Percentiles rank a stretch among this genome's conserved stretches.
Conservation (phyloP, 495 filamentous ascomycete species). For the Cercophora scortea region DNA sequence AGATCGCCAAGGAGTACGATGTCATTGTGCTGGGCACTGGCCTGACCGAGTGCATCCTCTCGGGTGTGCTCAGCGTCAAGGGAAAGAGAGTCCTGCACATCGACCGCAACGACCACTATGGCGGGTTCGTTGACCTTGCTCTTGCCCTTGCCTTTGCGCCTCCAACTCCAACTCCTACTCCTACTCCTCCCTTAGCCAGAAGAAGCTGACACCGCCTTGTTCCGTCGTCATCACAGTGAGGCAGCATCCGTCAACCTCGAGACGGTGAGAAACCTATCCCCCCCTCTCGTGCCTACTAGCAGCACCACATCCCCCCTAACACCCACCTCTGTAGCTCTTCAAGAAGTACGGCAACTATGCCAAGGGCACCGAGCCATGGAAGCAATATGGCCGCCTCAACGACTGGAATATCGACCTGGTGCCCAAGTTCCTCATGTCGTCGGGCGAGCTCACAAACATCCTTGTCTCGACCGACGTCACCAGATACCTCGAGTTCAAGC, state of each 20-base stretch:
- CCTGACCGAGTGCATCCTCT: constrained; percentile 96
- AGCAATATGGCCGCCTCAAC: constrained; percentile 90
- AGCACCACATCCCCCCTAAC: neutral
- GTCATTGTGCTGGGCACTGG: constrained; percentile 97
- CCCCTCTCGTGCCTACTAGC: no score
- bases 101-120: constrained; percentile 98
- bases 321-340: constrained; percentile 58
- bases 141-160: no score
- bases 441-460: constrained; percentile 97
- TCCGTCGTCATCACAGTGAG: constrained; percentile 50
- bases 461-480: constrained; percentile 95
- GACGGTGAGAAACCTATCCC: constrained; percentile 46
- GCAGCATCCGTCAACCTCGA: constrained; percentile 93
- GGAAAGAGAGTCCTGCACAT: constrained; percentile 99
- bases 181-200: constrained; percentile 5
- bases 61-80: constrained; percentile 96
- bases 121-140: constrained; percentile 59
- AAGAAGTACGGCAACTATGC: constrained; percentile 83
- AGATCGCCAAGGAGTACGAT: constrained; percentile 96
- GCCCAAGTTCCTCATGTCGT: constrained; percentile 96
- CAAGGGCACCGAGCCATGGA: constrained; percentile 86
- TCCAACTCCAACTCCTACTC: neutral
- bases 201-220: constrained; percentile 22
- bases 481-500: constrained; percentile 95
- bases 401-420: constrained; percentile 99